phyloP scores from a whole-genome alignment of 192 early-diverging fungal species.

The Coemansia sp. region DNA sequence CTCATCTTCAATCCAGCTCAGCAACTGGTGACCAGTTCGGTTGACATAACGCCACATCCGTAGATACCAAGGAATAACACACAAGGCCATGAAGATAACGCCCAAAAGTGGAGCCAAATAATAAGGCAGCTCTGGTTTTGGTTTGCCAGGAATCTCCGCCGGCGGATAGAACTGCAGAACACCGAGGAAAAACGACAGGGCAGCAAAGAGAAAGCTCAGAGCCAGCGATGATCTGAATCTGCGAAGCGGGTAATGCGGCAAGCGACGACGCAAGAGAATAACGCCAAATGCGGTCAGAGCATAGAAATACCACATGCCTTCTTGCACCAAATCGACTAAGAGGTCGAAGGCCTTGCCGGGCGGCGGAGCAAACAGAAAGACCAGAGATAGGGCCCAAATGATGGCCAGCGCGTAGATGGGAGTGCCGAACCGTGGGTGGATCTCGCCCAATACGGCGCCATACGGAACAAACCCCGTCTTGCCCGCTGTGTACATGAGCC shows the following conservation, averaged over 20 bases:
- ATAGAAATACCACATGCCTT: constrained; percentile 65
- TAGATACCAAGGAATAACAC: constrained; percentile 45
- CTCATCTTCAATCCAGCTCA: constrained; percentile 45
- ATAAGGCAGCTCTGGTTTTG: constrained; percentile 35
- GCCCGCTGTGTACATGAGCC: constrained; percentile 58
- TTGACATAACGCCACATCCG: constrained; percentile 47
- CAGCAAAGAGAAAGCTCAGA: constrained; percentile 43
- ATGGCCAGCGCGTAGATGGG: constrained; percentile 55
- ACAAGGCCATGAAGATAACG: constrained; percentile 42
- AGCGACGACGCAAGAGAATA: constrained; percentile 47
- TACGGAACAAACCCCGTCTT: constrained; percentile 59
- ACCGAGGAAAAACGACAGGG: constrained; percentile 33
- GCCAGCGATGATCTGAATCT: constrained; percentile 42
- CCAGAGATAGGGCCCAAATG: constrained; percentile 50
- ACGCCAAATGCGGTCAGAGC: constrained; percentile 59
- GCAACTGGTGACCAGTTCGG: constrained; percentile 37
- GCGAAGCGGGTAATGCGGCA: constrained; percentile 44
- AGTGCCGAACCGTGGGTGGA: constrained; percentile 52
- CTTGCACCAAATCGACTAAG: constrained; percentile 58
- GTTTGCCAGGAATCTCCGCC: constrained; percentile 31
- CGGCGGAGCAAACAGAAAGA: constrained; percentile 57
- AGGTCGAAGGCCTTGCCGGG: constrained; percentile 61
- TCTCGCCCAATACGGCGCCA: constrained; percentile 39
- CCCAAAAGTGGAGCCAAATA: constrained; percentile 45
- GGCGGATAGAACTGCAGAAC: constrained; percentile 55